phyloP scores from a whole-genome alignment of 2,329 filamentous ascomycete genomes.

The Ophiosphaerella herpotricha region DNA sequence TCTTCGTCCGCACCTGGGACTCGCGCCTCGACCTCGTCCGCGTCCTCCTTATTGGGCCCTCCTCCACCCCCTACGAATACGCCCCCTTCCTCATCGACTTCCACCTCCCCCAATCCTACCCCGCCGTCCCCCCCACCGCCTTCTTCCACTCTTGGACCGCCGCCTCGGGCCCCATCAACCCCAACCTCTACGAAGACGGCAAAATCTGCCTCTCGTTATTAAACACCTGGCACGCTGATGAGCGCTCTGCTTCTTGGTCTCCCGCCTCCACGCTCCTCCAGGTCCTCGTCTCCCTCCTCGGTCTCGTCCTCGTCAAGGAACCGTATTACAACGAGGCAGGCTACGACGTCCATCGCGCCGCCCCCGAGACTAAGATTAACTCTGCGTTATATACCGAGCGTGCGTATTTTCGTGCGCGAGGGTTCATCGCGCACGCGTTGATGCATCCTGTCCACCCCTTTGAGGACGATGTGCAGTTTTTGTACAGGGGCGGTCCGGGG shows the following conservation, averaged over 20 bases:
- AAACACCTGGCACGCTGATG: constrained; percentile 62
- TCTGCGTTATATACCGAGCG: constrained; percentile 59
- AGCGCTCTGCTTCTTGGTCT: constrained; percentile 60
- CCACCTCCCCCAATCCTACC: constrained; percentile 56
- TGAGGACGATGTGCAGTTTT: constrained; percentile 57
- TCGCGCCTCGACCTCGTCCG: constrained; percentile 62
- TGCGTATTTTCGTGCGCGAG: constrained; percentile 57
- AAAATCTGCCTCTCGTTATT: constrained; percentile 65
- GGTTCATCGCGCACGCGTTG: constrained; percentile 57
- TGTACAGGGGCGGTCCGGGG: constrained; percentile 52
- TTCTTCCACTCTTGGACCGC: constrained; percentile 65
- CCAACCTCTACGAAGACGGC: constrained; percentile 66
- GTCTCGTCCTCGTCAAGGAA: constrained; percentile 61
- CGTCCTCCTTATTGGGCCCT: constrained; percentile 62
- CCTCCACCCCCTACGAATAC: constrained; percentile 64
- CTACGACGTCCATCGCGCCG: constrained; percentile 58
- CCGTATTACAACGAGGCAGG: constrained; percentile 70
- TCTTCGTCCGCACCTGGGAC: constrained; percentile 65
- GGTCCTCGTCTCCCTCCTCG: constrained; percentile 61
- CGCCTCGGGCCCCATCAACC: constrained; percentile 60
- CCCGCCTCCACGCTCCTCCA: constrained; percentile 60
- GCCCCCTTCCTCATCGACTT: constrained; percentile 67
- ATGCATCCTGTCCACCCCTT: constrained; percentile 51
- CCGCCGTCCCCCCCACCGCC: constrained; percentile 57
- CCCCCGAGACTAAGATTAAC: constrained; percentile 52